Conservation (phyloP, 2,329 filamentous ascomycete species). For the Curvularia lunata region DNA sequence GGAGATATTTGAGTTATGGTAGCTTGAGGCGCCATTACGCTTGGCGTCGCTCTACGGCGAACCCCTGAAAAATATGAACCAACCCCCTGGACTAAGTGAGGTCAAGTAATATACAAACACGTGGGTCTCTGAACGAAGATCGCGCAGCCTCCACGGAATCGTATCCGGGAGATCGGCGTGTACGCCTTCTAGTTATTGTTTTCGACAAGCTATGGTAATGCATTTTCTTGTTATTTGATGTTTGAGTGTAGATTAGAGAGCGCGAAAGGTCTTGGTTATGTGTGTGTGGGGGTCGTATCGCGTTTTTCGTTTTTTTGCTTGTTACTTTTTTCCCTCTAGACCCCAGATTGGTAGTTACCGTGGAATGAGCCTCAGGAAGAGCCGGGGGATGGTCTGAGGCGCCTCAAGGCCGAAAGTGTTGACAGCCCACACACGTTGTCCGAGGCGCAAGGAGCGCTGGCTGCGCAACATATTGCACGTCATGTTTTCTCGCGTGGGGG, state of each 20-base stretch:
- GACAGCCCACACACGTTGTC: not conserved
- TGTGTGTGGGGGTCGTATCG: not conserved
- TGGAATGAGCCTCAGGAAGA: not conserved
- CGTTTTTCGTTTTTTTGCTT: not conserved
- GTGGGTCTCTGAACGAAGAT: constrained; percentile 11
- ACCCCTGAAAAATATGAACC: constrained; percentile 6
- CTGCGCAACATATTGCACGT: not conserved
- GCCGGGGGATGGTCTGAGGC: not conserved
- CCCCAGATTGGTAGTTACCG: not conserved
- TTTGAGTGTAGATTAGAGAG: not conserved
- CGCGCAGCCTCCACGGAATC: not conserved
- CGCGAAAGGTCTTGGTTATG: not conserved
- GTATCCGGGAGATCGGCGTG: not conserved
- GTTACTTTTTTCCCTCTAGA: not conserved
- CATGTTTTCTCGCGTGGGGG: constrained; percentile 1
- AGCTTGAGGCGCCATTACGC: not conserved
- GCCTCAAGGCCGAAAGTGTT: not conserved
- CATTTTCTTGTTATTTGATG: not conserved
- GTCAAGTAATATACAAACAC: constrained; percentile 22
- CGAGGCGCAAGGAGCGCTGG: not conserved
- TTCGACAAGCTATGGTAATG: not conserved
- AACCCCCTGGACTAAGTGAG: not conserved
- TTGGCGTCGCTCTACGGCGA: constrained; percentile 8
- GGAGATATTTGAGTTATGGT: not conserved
- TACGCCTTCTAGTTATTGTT: not conserved